These are phyloP conservation scores for Pichia kluyveri DNA, from an alignment of 805 yeast genomes.

Conservation along the genomic window DNA sequence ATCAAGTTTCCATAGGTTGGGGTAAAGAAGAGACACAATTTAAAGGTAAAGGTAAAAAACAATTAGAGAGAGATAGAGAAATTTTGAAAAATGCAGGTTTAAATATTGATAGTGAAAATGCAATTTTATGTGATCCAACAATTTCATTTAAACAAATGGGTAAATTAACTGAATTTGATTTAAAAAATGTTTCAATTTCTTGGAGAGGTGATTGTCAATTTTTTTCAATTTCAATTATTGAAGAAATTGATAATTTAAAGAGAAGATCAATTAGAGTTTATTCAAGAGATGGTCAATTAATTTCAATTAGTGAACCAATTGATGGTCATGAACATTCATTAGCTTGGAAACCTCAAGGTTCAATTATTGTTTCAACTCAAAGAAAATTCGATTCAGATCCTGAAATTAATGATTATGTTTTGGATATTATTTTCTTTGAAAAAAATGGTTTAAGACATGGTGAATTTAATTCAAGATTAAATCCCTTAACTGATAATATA, in stretches of 20 bases:
- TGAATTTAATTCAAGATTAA: constrained; percentile 62
- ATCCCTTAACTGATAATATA: constrained; percentile 37
- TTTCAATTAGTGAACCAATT: constrained; percentile 82
- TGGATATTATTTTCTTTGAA: constrained; percentile 73
- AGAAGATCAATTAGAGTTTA: constrained; percentile 82
- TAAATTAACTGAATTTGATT: constrained; percentile 46
- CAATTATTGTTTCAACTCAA: constrained; percentile 75
- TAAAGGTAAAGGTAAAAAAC: constrained; percentile 85
- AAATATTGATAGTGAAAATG: constrained; percentile 47
- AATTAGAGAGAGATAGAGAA: constrained; percentile 53
- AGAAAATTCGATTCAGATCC: constrained; percentile 36
- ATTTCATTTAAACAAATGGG: constrained; percentile 70
- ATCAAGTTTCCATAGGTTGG: constrained; percentile 97
- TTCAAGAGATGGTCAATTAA: constrained; percentile 67
- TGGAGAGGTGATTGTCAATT: constrained; percentile 97
- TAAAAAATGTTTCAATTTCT: constrained; percentile 40
- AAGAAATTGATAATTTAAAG: constrained; percentile 27
- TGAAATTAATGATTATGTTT: constrained; percentile 35
- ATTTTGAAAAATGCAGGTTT: constrained; percentile 59
- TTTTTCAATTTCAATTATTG: constrained; percentile 61
- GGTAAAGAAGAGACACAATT: constrained; percentile 96
- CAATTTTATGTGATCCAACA: constrained; percentile 76
- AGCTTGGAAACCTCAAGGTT: constrained; percentile 89
- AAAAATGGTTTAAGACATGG: constrained; percentile 90
- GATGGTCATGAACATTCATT: constrained; percentile 67